These are phyloP conservation scores for Fraxinus nigra DNA, from an alignment of 305 asterid species.

Conservation along the genomic window DNA sequence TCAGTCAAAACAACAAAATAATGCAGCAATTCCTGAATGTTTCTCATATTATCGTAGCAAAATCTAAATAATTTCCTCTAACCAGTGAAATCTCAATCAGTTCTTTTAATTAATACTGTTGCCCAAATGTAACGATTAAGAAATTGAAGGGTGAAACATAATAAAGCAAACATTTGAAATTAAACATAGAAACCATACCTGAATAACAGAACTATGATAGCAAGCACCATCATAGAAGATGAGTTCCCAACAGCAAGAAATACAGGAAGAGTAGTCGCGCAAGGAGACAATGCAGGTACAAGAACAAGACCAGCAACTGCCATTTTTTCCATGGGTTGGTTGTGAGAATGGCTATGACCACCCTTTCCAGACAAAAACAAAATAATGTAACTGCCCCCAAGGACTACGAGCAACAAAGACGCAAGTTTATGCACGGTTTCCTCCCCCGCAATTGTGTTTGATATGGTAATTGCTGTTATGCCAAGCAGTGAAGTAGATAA, in stretches of 20 bases:
- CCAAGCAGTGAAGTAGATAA: constrained; percentile 89
- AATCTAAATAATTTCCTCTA: not conserved
- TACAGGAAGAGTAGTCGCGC: constrained; percentile 97
- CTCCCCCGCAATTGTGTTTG: constrained; percentile 96
- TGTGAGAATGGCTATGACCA: constrained; percentile 91
- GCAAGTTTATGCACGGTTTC: constrained; percentile 98
- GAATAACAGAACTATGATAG: constrained; percentile 82
- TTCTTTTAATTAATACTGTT: not conserved
- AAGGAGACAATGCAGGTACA: constrained; percentile 92
- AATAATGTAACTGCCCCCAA: constrained; percentile 80
- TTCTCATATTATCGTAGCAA: not conserved
- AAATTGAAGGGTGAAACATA: not conserved
- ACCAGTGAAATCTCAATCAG: not conserved
- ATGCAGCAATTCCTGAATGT: not conserved
- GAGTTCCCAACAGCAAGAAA: constrained; percentile 98
- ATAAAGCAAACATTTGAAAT: constrained; percentile 3
- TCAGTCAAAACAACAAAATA: not conserved
- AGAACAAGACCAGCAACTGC: constrained; percentile 98
- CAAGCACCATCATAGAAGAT: constrained; percentile 90
- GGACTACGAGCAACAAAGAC: constrained; percentile 75
- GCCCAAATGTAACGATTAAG: constrained; percentile 1
- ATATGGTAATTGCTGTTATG: constrained; percentile 86
- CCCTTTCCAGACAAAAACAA: constrained; percentile 84
- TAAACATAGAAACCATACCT: constrained; percentile 43
- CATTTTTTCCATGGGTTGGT: constrained; percentile 98